Evolutionary conservation across 306 rosid genomes (phyloP).

Genomic region (Ormosia semicastrata): DNA sequence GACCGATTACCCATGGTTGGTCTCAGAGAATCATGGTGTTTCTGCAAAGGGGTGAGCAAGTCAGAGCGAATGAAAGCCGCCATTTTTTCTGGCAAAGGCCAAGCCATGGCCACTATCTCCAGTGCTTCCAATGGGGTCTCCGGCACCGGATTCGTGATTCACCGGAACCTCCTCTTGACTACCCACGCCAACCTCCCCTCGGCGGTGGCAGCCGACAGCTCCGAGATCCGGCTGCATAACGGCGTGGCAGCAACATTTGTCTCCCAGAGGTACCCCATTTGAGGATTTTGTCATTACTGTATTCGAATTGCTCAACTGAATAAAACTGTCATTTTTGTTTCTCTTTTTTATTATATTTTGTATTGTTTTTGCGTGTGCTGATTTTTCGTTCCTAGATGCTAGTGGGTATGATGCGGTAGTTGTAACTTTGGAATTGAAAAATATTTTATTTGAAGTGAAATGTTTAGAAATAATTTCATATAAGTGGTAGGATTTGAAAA

Average conservation of each 20-base stretch:
- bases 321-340: not conserved
- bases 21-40: conserved; percentile 88
- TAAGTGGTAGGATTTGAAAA: not conserved
- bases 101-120: conserved; percentile 67
- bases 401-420: not conserved
- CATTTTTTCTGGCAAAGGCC: conserved; percentile 67
- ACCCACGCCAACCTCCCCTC: conserved; percentile 88
- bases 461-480: not conserved
- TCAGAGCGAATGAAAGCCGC: conserved; percentile 79
- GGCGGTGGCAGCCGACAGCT: conserved; percentile 57
- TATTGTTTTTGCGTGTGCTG: no score
- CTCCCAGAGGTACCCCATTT: conserved; percentile 61
- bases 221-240: conserved; percentile 83
- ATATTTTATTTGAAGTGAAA: not conserved
- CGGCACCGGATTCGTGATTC: conserved; percentile 79
- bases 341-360: not conserved
- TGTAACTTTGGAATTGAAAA: not conserved
- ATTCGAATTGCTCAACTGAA: not conserved
- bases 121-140: conserved; percentile 38
- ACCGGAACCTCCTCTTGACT: conserved; percentile 81
- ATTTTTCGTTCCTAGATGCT: no score
- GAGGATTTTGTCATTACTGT: not conserved
- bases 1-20: conserved; percentile 52
- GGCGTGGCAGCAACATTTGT: conserved; percentile 66
- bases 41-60: conserved; percentile 93